phyloP scores from a whole-genome alignment of 192 early-diverging fungal genomes.

The Rhizophagus sp. region DNA sequence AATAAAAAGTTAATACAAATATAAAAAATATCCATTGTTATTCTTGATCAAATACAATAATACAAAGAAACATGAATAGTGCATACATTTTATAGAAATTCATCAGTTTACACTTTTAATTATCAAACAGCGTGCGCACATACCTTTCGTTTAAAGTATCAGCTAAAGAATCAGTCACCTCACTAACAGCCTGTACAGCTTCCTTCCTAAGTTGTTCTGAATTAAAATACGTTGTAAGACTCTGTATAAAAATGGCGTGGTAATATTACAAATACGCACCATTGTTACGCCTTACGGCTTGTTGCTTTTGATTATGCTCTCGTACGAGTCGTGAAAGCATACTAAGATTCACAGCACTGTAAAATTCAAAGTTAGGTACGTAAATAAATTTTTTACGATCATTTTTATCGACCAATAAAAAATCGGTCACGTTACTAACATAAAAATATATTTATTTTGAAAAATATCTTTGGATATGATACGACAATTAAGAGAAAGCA shows the following conservation, averaged over 20 bases:
- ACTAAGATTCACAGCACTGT: neutral
- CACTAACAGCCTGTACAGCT: constrained; percentile 46
- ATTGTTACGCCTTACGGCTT: constrained; percentile 47
- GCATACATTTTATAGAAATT: too few relatives aligned
- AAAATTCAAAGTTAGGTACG: too few relatives aligned
- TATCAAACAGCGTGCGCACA: neutral
- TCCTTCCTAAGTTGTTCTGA: constrained; percentile 63
- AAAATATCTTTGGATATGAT: neutral
- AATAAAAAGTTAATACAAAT: neutral
- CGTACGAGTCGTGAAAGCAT: constrained; percentile 52
- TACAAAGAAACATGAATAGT: too few relatives aligned
- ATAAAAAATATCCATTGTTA: neutral
- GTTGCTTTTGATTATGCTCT: constrained; percentile 64
- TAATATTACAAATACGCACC: constrained; percentile 39
- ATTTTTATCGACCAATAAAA: too few relatives aligned
- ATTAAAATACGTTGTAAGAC: neutral
- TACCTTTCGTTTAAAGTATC: constrained; percentile 61
- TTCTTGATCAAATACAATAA: neutral
- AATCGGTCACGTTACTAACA: too few relatives aligned
- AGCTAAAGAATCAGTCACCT: constrained; percentile 60
- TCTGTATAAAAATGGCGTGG: neutral
- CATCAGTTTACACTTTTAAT: neutral
- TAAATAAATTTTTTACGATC: too few relatives aligned
- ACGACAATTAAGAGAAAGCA: neutral
- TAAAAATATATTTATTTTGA: too few relatives aligned